These are phyloP conservation scores for Centaurea solstitialis DNA, from an alignment of 129 eudicot genomes.

Conservation along the genomic window DNA sequence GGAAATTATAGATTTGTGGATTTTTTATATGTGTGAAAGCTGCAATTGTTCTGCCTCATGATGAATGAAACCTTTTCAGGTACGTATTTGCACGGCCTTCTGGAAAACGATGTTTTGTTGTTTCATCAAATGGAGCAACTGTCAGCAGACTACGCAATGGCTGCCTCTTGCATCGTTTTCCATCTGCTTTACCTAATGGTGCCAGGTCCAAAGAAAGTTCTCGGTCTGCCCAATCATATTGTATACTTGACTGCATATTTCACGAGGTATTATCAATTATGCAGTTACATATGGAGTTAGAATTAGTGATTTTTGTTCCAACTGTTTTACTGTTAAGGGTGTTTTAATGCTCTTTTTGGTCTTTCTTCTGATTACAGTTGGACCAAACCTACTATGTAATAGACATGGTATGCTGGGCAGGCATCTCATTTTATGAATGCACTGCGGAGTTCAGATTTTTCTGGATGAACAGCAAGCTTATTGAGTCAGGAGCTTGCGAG, in stretches of 20 bases:
- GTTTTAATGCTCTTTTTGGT: background rate
- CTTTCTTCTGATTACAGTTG: constrained; percentile 39
- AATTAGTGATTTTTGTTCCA: background rate
- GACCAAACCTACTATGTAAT: constrained; percentile 89
- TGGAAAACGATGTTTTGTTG: constrained; percentile 95
- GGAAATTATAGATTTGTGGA: background rate
- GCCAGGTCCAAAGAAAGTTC: constrained; percentile 56
- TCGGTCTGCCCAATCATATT: constrained; percentile 69
- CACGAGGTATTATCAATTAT: constrained; percentile 80
- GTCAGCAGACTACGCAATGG: constrained; percentile 90
- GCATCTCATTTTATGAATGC: constrained; percentile 87
- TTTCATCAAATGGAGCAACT: constrained; percentile 83
- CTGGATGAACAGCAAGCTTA: constrained; percentile 93
- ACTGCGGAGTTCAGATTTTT: constrained; percentile 93
- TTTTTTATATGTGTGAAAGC: constrained; percentile 6
- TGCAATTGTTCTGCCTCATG: background rate
- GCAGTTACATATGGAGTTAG: background rate
- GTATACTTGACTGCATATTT: constrained; percentile 93
- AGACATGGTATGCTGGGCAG: constrained; percentile 98
- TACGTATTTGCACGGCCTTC: constrained; percentile 89
- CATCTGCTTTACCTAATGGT: constrained; percentile 88
- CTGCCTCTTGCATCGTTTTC: constrained; percentile 76
- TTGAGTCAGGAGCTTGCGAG: constrained; percentile 80
- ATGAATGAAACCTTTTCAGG: constrained; percentile 44
- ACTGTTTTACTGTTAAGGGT: background rate